A percentile compares a stretch with the other conserved stretches of the same genome.
Evolutionary conservation across 164 flowering plant species (phyloP).

Genomic region (Dillenia suffruticosa): DNA sequence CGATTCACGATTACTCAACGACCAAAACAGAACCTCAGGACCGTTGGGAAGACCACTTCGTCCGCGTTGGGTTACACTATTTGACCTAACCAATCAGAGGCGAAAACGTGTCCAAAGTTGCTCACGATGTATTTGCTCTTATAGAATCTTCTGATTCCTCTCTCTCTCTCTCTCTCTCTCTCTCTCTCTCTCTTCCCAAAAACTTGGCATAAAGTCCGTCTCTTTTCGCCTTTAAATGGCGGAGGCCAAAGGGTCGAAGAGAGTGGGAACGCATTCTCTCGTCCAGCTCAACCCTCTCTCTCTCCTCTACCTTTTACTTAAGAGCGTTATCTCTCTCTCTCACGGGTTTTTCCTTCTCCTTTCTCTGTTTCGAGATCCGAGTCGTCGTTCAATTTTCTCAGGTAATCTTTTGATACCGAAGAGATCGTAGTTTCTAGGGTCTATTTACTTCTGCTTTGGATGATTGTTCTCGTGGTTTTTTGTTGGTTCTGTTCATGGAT

Average conservation of each 20-base stretch:
- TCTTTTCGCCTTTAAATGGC: slow-evolving; percentile 12
- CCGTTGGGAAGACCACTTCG: slow-evolving; percentile 23
- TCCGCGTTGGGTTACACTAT: slow-evolving; percentile 7
- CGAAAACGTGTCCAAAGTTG: slow-evolving; percentile 3
- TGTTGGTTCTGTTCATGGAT: slow-evolving; percentile 5
- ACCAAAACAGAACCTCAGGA: slow-evolving; percentile 8
- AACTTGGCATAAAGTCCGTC: no score
- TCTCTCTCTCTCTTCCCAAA: background rate
- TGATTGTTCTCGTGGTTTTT: background rate
- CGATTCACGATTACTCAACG: background rate
- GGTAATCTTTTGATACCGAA: background rate
- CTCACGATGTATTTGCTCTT: background rate
- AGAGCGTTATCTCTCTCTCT: slow-evolving; percentile 9
- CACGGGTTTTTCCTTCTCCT: background rate
- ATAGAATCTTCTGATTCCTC: slow-evolving; percentile 8
- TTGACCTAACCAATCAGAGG: background rate
- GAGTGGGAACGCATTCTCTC: slow-evolving; percentile 27
- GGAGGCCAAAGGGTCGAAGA: slow-evolving; percentile 1
- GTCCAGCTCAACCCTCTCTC: slow-evolving; percentile 3
- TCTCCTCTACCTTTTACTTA: background rate
- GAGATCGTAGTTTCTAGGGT: background rate
- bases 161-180: background rate
- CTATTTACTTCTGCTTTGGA: background rate
- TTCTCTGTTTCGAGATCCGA: slow-evolving; percentile 14
- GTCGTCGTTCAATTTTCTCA: background rate